A percentile compares a stretch with the other conserved stretches of the same genome.
Evolutionary conservation across 345 rosid species (phyloP).

Genomic region (Ceriops tagal): DNA sequence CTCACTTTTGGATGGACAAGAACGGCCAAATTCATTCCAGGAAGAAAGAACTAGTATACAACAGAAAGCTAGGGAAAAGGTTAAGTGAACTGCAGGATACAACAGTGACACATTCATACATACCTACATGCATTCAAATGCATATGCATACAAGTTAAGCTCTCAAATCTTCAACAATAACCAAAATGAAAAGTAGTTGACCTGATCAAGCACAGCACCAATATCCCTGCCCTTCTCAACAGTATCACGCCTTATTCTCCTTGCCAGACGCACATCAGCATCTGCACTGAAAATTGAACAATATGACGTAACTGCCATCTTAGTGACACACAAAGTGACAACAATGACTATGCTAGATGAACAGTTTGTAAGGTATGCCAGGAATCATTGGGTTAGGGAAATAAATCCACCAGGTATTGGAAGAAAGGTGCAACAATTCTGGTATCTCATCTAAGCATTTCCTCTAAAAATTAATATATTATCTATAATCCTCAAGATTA

Average conservation of each 20-base stretch:
- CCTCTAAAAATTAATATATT: no score
- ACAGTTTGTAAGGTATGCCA: not conserved
- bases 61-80: no score
- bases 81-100: no score
- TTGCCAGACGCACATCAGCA: constrained; percentile 97
- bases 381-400: not conserved
- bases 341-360: not conserved
- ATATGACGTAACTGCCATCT: constrained; percentile 38
- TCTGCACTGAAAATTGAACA: constrained; percentile 67
- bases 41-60: no score
- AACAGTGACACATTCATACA: not conserved
- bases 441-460: no score
- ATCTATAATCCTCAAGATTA: no score
- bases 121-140: not conserved
- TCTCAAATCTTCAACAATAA: not conserved
- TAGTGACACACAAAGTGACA: constrained; percentile 19
- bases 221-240: constrained; percentile 87
- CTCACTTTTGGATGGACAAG: no score
- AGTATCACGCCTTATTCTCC: constrained; percentile 96
- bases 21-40: no score
- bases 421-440: no score
- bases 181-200: constrained; percentile 23
- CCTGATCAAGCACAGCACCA: constrained; percentile 92
- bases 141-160: not conserved
- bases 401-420: no score